phyloP scores from a whole-genome alignment of 768 basidiomycete species.

The Leucosporidium creatinivorum region DNA sequence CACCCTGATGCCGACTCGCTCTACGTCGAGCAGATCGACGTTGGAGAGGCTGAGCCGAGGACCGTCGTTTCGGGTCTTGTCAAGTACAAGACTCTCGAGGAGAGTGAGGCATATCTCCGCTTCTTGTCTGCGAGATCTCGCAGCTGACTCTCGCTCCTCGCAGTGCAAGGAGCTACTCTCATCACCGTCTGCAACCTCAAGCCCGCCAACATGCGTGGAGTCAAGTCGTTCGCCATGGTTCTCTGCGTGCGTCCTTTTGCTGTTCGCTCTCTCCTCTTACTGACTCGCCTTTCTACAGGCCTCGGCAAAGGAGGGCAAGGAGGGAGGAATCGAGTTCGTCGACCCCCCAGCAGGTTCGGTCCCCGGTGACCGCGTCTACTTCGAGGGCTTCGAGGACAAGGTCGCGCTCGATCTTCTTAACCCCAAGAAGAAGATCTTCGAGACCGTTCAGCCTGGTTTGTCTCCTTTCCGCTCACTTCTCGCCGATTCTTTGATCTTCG shows the following conservation, averaged over 20 bases:
- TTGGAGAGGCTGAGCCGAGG: constrained; percentile 89
- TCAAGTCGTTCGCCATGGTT: constrained; percentile 98
- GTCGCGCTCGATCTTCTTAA: constrained; percentile 64
- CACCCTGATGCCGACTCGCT: constrained; percentile 96
- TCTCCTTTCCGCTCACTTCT: not conserved
- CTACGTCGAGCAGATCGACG: constrained; percentile 97
- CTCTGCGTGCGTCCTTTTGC: constrained; percentile 58
- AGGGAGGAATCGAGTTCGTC: constrained; percentile 82
- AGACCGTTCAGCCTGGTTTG: constrained; percentile 83
- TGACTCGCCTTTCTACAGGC: constrained; percentile 51
- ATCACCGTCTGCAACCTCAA: constrained; percentile 61
- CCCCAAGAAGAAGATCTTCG: constrained; percentile 99
- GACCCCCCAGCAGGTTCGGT: constrained; percentile 75
- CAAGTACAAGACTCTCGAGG: constrained; percentile 89
- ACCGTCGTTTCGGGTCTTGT: constrained; percentile 96
- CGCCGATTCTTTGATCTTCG: not conserved
- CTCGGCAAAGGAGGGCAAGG: constrained; percentile 60
- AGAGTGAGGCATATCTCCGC: constrained; percentile 76
- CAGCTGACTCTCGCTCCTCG: constrained; percentile 29
- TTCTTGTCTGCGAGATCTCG: constrained; percentile 47
- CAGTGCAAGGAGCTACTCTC: constrained; percentile 31
- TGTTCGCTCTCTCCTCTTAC: not conserved
- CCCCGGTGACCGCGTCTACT: constrained; percentile 90
- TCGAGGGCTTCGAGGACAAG: constrained; percentile 82
- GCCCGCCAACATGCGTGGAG: constrained; percentile 91